Evolutionary conservation across 2,329 filamentous ascomycete genomes (phyloP), one percentile per base, ranked within the genome.

Genomic region (Trichoderma breve): DNA sequence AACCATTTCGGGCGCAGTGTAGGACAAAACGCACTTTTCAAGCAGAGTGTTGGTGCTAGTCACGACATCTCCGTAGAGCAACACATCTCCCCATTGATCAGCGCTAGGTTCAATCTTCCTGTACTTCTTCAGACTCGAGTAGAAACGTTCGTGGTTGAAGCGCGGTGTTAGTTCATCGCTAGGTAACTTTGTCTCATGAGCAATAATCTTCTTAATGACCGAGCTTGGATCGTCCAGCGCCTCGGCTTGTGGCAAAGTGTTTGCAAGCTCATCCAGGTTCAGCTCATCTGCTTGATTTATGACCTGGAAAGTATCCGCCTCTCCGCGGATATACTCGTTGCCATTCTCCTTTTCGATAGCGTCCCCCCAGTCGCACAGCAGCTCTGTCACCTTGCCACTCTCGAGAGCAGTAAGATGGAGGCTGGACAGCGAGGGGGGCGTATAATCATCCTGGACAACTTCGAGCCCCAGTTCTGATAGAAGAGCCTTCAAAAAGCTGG

Each of bases 31-130:
- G 74, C 81, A 93, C 92, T 96, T 97, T 78, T 98, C 96, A 7
- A 98, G 86, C 6, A 98, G 85, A 0, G 95, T 97, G 82, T 95
- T 97, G 32, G 96, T 99, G 80, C 94, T 97, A 3, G 95, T 98
- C 18, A 98, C 87, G 7, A 97, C 94, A 80, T 98, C 94, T 68
- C 92, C 95, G 78, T 98, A 98, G 74, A 98, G 84, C 4, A 99
- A 81, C 65, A 88, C 84, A 65, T 90, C 88, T 5, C 96, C 96
- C 85, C 97, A 98, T 28, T 88, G 83, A 4, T 88, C 84, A 0
- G 89, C 86, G 60, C 89, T 86, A 2, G 87, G 85, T 62, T 87
- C 86, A 6, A 79, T 80, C 32, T 77, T 75, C 67, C 92, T 89
- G 78, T 94, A 97, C 30, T 88, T 83, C 28, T 84, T 82, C 11